phyloP scores from a whole-genome alignment of 305 asterid genomes.

The Fraxinus dipetala region DNA sequence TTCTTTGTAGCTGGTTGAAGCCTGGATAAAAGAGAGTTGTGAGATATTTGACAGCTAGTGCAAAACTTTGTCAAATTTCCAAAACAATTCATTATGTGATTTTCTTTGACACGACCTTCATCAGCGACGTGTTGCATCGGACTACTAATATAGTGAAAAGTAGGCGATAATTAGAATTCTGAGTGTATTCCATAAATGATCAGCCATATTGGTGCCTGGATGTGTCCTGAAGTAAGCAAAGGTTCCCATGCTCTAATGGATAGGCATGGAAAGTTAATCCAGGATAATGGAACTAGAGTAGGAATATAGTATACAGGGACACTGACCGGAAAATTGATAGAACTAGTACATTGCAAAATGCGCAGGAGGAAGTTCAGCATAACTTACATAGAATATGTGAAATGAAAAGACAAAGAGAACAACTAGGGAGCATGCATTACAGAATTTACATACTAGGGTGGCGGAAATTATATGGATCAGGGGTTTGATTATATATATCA shows the following conservation, averaged over 20 bases:
- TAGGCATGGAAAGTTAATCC: neutral
- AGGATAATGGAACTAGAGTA: neutral
- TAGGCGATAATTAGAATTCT: neutral
- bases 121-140: neutral
- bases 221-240: neutral
- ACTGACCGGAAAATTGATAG: neutral
- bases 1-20: neutral
- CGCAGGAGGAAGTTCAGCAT: neutral
- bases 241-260: neutral
- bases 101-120: neutral
- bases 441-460: neutral
- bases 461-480: neutral
- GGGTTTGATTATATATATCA: neutral
- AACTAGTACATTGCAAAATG: neutral
- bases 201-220: neutral
- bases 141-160: neutral
- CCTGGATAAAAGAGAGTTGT: neutral
- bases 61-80: neutral
- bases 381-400: neutral
- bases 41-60: neutral
- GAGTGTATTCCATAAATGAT: neutral
- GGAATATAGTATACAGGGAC: neutral
- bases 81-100: neutral
- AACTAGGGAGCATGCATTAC: neutral
- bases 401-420: neutral